Conservation (phyloP, 495 filamentous ascomycete genomes). For the Aspergillus nidulans region DNA sequence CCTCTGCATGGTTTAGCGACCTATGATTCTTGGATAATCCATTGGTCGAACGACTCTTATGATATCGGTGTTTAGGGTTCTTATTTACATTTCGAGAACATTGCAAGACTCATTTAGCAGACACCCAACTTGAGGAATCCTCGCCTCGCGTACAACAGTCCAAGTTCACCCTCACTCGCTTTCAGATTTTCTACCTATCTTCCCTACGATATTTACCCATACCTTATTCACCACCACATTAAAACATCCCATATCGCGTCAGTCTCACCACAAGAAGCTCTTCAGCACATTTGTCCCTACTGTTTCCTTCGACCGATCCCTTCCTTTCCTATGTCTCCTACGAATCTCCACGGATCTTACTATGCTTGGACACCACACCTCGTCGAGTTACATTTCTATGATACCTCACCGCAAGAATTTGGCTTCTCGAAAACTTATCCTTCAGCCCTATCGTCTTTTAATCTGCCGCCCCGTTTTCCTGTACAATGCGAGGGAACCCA, state of each 20-base stretch:
- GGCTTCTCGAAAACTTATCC: conserved; percentile 21
- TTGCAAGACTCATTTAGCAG: conserved; percentile 4
- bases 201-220: not conserved
- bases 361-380: conserved; percentile 10
- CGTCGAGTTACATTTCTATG: conserved; percentile 19
- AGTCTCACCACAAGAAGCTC: not conserved
- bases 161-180: conserved; percentile 18
- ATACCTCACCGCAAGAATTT: conserved; percentile 27
- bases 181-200: conserved; percentile 14
- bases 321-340: conserved; percentile 32
- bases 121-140: conserved; percentile 7
- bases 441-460: conserved; percentile 33
- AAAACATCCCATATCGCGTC: not conserved
- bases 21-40: conserved; percentile 8
- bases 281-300: not conserved
- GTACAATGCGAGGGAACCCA: conserved; percentile 30
- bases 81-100: conserved; percentile 11
- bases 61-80: conserved; percentile 11
- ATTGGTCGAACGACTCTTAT: conserved; percentile 12
- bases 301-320: conserved; percentile 12
- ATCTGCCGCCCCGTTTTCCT: conserved; percentile 30
- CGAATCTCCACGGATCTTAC: conserved; percentile 18
- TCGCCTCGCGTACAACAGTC: not conserved
- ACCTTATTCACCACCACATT: not conserved
- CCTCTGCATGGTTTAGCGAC: not conserved